Base-by-base conservation (phyloP, 176 grass and related monocot genomes). In the Eleusine indica region DNA sequence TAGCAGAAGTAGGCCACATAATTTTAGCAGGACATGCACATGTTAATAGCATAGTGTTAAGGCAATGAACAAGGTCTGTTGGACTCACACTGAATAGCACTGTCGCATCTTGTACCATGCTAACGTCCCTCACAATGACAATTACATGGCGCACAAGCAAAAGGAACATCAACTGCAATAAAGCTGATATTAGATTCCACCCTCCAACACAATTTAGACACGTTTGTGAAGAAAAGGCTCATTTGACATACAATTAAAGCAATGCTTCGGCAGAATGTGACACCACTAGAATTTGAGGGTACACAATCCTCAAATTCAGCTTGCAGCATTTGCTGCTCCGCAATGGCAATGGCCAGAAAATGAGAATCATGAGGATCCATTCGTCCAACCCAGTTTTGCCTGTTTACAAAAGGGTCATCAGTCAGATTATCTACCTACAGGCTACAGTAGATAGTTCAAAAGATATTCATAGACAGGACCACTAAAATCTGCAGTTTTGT, bases 291-390 rank as follows among this genome's bases (percentile, higher is more conserved):
- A 87, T 82, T 92, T 71, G 82, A 53, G 68, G 83, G 66, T 70
- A 85, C 74, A 69, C 92, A 99, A 47, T 92, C 91, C n/a, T 96
- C 91, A 70, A 92, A 92, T 70, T 96, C 96, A 86, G 88, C 90
- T 78, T 90, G 85, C 60, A 99, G 74, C 42, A 96, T 79, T 68
- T 99, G 93, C 73, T 99, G 96, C 83, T 99, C 93, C 49, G 89
- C 91, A 15, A 95, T 94, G 68, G 96, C 89, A 75, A 99, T 96
- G 37, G 89, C 93, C 10, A 99, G 88, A 72, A 96, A 99, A 85
- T 99, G 89, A 42, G 91, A 93, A 58, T 98, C 93, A 60, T 85
- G 91, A 51, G 88, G 82, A 85, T 94, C 96, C 21, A 98, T 89
- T 48, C 81, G 87, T 12, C 84, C 78, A 35, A 86, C 89, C 96